Base-by-base conservation (phyloP, 495 filamentous ascomycete species). In the Lineolata rhizophorae region DNA sequence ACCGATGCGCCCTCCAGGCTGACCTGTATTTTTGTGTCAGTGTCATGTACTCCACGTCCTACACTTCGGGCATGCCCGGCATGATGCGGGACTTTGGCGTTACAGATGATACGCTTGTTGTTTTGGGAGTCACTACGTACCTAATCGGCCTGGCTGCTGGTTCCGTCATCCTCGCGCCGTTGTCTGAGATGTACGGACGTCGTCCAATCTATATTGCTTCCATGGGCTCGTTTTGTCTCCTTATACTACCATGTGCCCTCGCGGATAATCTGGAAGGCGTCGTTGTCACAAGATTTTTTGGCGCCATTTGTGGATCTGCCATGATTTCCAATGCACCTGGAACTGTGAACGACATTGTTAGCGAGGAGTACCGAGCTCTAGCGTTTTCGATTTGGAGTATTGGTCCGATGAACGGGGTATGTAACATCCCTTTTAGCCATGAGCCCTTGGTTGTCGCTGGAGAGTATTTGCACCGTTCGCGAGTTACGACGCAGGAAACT, bases 11-110 rank as follows among this genome's bases (percentile, higher is more conserved):
- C n/a, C n/a, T n/a, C n/a, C n/a, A n/a, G n/a, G n/a, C n/a, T n/a
- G n/a, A n/a, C n/a, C n/a, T 25, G 22, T n/a, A 6, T 6, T 6
- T 25, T 25, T 6, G 22, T 5, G 6, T 15, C 34, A 66, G 64
- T 18, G 75, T 92, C 16, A 53, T 91, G n/a, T 87, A 85, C 49
- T 78, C 70, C 10, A 91, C 83, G 2, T 76, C 70, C 35, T 91
- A 84, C 51, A 77, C 78, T 11, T 66, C 72, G 0, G 70, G 67
- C 19, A 62, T 69, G 15, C 56, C 67, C 0, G 67, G 72, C 1
- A 61, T 91, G 47, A 67, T 70, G 52, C 47, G 60, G 12, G 66
- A 77, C 32, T 90, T 80, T 45, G 45, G 57, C 30, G 56, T 70
- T 19, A 39, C 43, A 3, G 62, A 53, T 9, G 51, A 63, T 24